Conservation (phyloP, 257 asterid species). For the Solanum boliviense region DNA sequence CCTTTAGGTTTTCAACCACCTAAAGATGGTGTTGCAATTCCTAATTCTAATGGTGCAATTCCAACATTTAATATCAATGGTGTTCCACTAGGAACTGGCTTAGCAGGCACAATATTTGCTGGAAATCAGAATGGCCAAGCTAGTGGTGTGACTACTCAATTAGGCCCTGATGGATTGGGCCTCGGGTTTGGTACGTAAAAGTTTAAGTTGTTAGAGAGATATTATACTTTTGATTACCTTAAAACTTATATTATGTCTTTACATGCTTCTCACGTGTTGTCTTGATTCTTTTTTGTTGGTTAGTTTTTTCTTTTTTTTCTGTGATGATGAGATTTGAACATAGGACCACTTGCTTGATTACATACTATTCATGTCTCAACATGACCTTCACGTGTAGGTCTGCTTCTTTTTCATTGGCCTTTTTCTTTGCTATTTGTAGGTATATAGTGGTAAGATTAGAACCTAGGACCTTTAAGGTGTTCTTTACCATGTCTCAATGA, state of each 20-base stretch:
- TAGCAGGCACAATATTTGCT: constrained; percentile 46
- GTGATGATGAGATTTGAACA: not conserved
- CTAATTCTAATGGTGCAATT: constrained; percentile 70
- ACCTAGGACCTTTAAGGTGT: not conserved
- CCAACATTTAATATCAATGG: constrained; percentile 59
- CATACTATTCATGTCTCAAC: not conserved
- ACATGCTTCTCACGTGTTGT: not conserved
- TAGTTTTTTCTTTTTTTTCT: not conserved
- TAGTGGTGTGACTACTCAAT: not conserved
- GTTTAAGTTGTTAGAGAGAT: not conserved
- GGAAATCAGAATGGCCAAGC: constrained; percentile 16
- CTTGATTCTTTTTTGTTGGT: not conserved
- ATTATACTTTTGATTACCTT: not conserved
- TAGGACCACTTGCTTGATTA: not conserved
- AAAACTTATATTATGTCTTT: not conserved
- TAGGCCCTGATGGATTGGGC: constrained; percentile 42
- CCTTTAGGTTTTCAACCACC: constrained; percentile 76
- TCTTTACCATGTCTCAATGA: not conserved
- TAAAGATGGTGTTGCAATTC: constrained; percentile 48
- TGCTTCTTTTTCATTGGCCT: not conserved
- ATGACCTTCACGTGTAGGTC: not conserved
- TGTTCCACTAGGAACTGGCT: constrained; percentile 71
- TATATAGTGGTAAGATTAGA: not conserved
- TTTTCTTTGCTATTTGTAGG: not conserved
- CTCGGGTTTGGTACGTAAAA: constrained; percentile 30